phyloP scores from a whole-genome alignment of 345 rosid species.

The Aethionema arabicum region DNA sequence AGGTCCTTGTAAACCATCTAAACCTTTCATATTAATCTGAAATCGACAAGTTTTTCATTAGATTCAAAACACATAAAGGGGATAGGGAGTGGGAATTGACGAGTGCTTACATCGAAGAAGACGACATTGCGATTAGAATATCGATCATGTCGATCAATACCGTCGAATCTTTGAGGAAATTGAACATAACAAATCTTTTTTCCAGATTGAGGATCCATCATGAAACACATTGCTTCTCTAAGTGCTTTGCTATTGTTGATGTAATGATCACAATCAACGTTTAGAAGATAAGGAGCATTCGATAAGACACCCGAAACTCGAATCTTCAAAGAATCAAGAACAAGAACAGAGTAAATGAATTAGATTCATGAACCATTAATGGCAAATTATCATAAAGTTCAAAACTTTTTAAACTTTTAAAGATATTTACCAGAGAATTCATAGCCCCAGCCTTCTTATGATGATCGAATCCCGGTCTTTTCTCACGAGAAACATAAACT shows the following conservation, averaged over 20 bases:
- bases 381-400: background rate
- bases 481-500: conserved; percentile 99
- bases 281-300: conserved; percentile 91
- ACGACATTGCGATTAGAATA: conserved; percentile 97
- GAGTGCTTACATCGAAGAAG: conserved; percentile 83
- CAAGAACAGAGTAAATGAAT: conserved; percentile 3
- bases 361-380: background rate
- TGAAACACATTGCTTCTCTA: conserved; percentile 98
- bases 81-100: conserved; percentile 1
- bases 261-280: conserved; percentile 97
- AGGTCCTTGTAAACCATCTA: conserved; percentile 98
- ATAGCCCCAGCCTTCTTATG: conserved; percentile 99
- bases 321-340: conserved; percentile 46
- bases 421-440: conserved; percentile 76
- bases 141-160: conserved; percentile 95
- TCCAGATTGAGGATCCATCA: conserved; percentile 97
- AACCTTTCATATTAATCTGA: conserved; percentile 98
- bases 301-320: conserved; percentile 97
- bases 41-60: conserved; percentile 24
- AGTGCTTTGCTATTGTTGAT: conserved; percentile 95
- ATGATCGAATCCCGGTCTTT: conserved; percentile 97
- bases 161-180: conserved; percentile 99
- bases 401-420: background rate
- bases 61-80: background rate
- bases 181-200: conserved; percentile 97